Evolutionary conservation across 768 basidiomycete genomes (phyloP).

Genomic region (Scleroderma bovista): DNA sequence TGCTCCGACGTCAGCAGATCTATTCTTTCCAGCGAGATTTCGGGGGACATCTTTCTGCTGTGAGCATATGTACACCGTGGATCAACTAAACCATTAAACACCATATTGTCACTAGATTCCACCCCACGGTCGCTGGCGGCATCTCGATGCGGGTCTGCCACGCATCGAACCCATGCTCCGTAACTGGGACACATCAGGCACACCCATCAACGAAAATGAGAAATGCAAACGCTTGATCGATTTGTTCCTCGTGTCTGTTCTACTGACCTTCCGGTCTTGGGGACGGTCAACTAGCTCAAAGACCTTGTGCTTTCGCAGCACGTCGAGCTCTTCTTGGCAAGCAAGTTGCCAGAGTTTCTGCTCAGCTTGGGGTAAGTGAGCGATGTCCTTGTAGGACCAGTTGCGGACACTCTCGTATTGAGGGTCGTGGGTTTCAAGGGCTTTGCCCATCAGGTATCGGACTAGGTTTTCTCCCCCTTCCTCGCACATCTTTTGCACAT

Average conservation of each 20-base stretch:
- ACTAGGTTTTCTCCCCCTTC: no score
- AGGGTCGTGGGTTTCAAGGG: no score
- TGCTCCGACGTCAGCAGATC: slow-evolving; percentile 5
- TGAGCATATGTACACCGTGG: slow-evolving; percentile 32
- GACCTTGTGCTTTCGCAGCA: no score
- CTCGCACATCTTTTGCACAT: no score
- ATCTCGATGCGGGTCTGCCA: slow-evolving; percentile 65
- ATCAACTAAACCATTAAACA: not conserved
- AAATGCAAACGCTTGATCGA: slow-evolving; percentile 75
- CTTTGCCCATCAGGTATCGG: no score
- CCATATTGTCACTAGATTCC: slow-evolving; percentile 49
- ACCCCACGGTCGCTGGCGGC: slow-evolving; percentile 87
- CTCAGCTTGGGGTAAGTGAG: no score
- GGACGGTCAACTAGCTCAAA: no score
- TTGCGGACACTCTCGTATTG: no score
- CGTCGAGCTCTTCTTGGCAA: no score
- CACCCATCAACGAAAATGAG: slow-evolving; percentile 47
- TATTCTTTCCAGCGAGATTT: slow-evolving; percentile 67
- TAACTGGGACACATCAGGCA: slow-evolving; percentile 43
- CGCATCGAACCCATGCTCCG: slow-evolving; percentile 59
- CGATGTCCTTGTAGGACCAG: no score
- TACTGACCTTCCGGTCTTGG: no score
- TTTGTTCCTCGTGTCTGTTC: slow-evolving; percentile 84
- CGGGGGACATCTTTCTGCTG: slow-evolving; percentile 58
- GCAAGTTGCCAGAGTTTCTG: no score